phyloP scores from a whole-genome alignment of 345 rosid species.

The Acer negundo region DNA sequence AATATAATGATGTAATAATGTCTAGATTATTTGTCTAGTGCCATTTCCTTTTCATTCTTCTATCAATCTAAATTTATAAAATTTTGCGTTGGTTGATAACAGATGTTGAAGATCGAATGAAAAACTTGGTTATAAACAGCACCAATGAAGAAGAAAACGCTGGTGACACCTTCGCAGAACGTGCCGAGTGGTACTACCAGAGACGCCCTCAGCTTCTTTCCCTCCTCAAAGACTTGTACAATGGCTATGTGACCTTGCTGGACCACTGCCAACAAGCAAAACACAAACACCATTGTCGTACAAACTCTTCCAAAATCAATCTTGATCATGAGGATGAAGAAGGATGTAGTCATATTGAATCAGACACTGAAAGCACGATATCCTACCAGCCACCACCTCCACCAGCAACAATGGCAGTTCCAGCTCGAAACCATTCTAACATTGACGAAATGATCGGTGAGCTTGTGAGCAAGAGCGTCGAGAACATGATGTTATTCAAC shows the following conservation, averaged over 20 bases:
- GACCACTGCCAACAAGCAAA: constrained; percentile 40
- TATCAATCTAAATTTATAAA: neutral
- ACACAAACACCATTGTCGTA: constrained; percentile 8
- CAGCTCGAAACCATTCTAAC: constrained; percentile 1
- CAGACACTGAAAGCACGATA: constrained; percentile 47
- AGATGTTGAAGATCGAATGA: constrained; percentile 61
- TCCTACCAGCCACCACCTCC: constrained; percentile 38
- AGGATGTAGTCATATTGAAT: constrained; percentile 30
- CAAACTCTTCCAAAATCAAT: neutral
- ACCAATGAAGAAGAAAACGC: constrained; percentile 34
- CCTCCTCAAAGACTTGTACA: constrained; percentile 65
- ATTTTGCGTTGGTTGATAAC: constrained; percentile 10
- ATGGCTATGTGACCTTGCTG: constrained; percentile 47
- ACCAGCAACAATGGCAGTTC: neutral
- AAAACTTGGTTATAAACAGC: constrained; percentile 28
- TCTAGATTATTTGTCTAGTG: neutral
- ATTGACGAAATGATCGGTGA: constrained; percentile 44
- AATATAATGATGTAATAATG: no score
- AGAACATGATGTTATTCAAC: constrained; percentile 44
- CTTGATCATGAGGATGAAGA: constrained; percentile 12
- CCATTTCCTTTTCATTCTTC: neutral
- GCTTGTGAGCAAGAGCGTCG: constrained; percentile 54
- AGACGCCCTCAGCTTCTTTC: constrained; percentile 62
- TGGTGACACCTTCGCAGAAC: constrained; percentile 59
- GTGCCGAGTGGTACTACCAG: constrained; percentile 73